Conservation (phyloP, 441 rosid species). For the Populus hybrid region DNA sequence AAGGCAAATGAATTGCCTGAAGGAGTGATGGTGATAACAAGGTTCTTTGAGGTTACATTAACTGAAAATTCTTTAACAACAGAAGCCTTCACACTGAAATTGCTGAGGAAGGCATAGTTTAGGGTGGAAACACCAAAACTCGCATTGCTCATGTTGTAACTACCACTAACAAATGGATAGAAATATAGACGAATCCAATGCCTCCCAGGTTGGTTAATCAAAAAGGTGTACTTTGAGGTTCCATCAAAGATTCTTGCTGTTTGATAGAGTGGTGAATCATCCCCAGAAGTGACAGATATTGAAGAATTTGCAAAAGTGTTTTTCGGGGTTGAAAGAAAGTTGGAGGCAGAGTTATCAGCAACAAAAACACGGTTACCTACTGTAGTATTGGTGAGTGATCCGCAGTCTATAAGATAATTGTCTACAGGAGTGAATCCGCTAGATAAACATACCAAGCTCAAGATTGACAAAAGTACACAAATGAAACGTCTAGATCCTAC, state of each 20-base stretch:
- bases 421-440: slow-evolving; percentile 64
- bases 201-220: slow-evolving; percentile 52
- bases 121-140: slow-evolving; percentile 57
- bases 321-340: slow-evolving; percentile 49
- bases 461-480: slow-evolving; percentile 33
- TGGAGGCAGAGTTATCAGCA: slow-evolving; percentile 62
- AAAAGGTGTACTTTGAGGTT: slow-evolving; percentile 57
- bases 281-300: slow-evolving; percentile 28
- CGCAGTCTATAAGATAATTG: slow-evolving; percentile 40
- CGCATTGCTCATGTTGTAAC: slow-evolving; percentile 53
- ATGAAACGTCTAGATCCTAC: slow-evolving; percentile 21
- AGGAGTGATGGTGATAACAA: slow-evolving; percentile 58
- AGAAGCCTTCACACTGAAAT: slow-evolving; percentile 29
- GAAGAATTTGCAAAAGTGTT: slow-evolving; percentile 39
- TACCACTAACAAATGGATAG: slow-evolving; percentile 51
- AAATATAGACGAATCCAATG: slow-evolving; percentile 92
- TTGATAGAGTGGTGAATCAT: slow-evolving; percentile 48
- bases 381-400: slow-evolving; percentile 32
- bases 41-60: slow-evolving; percentile 38
- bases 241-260: slow-evolving; percentile 67
- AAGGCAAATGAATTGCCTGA: slow-evolving; percentile 60
- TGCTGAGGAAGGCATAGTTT: slow-evolving; percentile 47
- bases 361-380: slow-evolving; percentile 53
- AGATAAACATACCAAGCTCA: slow-evolving; percentile 43
- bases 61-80: slow-evolving; percentile 69